Base-by-base conservation (phyloP, 23 red algal genomes). In the Chondrus crispus region DNA sequence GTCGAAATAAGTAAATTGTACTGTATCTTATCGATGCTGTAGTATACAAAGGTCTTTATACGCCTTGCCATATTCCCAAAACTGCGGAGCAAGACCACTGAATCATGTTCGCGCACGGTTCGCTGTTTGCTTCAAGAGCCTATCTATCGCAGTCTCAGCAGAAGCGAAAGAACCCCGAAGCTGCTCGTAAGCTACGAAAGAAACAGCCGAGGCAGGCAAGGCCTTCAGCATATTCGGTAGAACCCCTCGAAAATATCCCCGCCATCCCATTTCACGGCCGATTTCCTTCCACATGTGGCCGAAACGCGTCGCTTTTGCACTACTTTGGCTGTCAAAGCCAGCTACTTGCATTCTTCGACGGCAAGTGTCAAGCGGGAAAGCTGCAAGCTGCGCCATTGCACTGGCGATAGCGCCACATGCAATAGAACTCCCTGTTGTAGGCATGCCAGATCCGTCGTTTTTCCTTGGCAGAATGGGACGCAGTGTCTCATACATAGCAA, bases 291-390 rank as follows among this genome's bases (percentile, higher is more conserved):
- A 80, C 13, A 53, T 46, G 26, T 68, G 60, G 29, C 46, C 33
- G 84, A 85, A 58, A 12, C 44, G 40, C 42, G 47, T 74, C 37
- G 80, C 49, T 29, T 46, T 43, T 51, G 69, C 41, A 47, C 78
- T 53, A 19, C 13, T 51, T 85, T 46, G 68, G 22, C 20, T 30
- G 69, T 89, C 84, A 73, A 81, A 91, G 36, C 94, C 90, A 71
- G 87, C 83, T 60, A 95, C 93, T 52, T 98, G 96, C 93, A 98
- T 95, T 37, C 88, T 55, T 77, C 93, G 64, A 37, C 96, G 88
- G 63, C 93, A 95, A 48, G 96, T 98, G 82, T 98, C 96, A 26
- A 98, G 62, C 18, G 96, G 96, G 60, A 90, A 98, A 16, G 96
- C 83, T n/a, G 93, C 90, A 16, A 95, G 20, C 76, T 98, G 93